These are phyloP conservation scores for Tylopilus balloui DNA, from an alignment of 768 basidiomycete species.

Conservation along the genomic window DNA sequence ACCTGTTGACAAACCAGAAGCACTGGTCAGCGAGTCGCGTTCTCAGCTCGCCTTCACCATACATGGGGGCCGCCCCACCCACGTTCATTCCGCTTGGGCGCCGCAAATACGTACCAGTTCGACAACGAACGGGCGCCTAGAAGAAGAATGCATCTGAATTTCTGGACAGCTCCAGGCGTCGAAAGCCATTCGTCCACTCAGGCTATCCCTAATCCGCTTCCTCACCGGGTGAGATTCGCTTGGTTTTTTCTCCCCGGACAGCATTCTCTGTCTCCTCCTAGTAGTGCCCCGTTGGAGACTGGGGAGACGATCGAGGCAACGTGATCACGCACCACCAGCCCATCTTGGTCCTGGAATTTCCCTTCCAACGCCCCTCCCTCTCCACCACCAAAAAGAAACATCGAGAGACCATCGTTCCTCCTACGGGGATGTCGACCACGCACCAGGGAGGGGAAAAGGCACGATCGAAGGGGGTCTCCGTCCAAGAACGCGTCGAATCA, in stretches of 20 bases:
- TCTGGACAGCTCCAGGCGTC: background rate
- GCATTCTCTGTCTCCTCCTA: background rate
- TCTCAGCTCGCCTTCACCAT: background rate
- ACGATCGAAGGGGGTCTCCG: background rate
- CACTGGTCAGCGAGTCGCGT: too few relatives aligned
- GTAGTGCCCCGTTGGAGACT: background rate
- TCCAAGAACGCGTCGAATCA: background rate
- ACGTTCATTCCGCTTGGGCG: background rate
- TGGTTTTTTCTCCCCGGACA: background rate
- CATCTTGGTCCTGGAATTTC: background rate
- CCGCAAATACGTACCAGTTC: too few relatives aligned
- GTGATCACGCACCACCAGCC: conserved; percentile 5
- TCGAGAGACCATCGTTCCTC: background rate
- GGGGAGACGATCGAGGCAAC: background rate
- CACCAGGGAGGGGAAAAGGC: background rate
- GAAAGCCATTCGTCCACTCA: background rate
- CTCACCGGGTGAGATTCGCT: background rate
- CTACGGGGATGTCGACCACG: conserved; percentile 4
- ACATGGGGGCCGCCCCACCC: background rate
- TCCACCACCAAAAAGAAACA: background rate
- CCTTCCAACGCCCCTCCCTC: too few relatives aligned
- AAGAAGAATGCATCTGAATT: conserved; percentile 7
- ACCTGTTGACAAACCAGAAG: background rate
- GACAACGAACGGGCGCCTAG: background rate
- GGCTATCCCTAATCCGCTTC: conserved; percentile 1